These are phyloP conservation scores for Fusarium euwallaceae DNA, from an alignment of 2,329 filamentous ascomycete species.

Conservation along the genomic window DNA sequence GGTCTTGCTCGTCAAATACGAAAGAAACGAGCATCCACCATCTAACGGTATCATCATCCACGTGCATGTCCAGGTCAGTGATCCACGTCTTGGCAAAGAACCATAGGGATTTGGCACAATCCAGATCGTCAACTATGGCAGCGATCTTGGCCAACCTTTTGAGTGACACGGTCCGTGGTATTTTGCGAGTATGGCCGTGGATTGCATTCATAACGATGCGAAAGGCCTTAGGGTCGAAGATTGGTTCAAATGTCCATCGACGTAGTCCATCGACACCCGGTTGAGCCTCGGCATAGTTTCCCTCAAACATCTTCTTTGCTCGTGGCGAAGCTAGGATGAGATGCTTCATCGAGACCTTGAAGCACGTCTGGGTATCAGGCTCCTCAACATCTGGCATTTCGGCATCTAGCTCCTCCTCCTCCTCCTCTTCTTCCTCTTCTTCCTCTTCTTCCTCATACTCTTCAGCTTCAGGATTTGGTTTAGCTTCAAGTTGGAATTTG, in stretches of 20 bases:
- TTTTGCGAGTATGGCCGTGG: not conserved
- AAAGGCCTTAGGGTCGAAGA: not conserved
- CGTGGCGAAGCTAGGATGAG: constrained; percentile 2
- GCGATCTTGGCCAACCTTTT: not conserved
- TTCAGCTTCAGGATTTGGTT: not conserved
- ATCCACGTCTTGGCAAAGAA: not conserved
- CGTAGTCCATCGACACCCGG: not conserved
- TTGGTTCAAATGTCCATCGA: constrained; percentile 1
- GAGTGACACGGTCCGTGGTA: not conserved
- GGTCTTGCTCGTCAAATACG: not conserved
- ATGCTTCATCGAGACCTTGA: constrained; percentile 18
- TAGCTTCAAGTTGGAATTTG: not conserved
- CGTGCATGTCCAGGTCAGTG: fast-evolving
- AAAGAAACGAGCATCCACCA: not conserved
- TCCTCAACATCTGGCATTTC: no score
- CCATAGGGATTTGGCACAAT: not conserved
- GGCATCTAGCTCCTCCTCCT: no score
- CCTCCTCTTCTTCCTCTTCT: no score
- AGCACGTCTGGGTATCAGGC: not conserved
- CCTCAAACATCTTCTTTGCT: constrained; percentile 6
- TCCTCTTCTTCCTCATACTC: not conserved
- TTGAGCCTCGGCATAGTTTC: not conserved
- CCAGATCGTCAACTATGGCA: not conserved
- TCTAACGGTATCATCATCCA: not conserved
- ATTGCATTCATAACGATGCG: not conserved